A percentile compares a stretch with the other conserved stretches of the same genome.
These are phyloP conservation scores for Limnomonas spitsbergensis DNA, from an alignment of 139 green algal genomes.

Conservation along the genomic window DNA sequence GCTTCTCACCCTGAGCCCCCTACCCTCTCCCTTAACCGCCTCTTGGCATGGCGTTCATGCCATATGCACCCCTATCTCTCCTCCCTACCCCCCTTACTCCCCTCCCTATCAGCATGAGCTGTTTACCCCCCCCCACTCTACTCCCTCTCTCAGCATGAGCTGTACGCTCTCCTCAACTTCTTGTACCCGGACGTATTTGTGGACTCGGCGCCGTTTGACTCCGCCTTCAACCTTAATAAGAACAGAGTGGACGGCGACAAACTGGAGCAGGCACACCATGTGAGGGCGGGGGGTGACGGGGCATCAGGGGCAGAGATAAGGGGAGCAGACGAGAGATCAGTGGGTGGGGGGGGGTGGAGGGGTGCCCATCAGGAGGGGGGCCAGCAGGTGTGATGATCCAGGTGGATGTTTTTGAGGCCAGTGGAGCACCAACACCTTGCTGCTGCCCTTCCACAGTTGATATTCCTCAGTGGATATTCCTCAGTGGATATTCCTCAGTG, in stretches of 20 bases:
- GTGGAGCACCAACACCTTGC: neutral
- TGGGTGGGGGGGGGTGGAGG: neutral
- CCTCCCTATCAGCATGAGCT: neutral
- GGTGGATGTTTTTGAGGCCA: too few relatives aligned
- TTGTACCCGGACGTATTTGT: constrained; percentile 50
- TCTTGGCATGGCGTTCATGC: neutral
- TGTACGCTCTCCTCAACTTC: constrained; percentile 70
- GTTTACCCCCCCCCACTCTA: neutral
- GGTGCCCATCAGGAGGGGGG: neutral
- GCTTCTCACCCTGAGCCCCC: too few relatives aligned
- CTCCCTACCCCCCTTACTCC: neutral
- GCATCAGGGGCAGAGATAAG: too few relatives aligned
- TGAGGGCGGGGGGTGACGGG: too few relatives aligned
- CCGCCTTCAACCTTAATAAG: constrained; percentile 67
- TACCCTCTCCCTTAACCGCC: neutral
- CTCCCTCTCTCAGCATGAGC: constrained; percentile 46
- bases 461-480: too few relatives aligned
- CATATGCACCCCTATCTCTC: neutral
- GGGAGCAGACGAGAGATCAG: too few relatives aligned
- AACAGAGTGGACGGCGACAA: constrained; percentile 47
- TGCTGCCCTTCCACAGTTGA: neutral
- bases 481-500: too few relatives aligned
- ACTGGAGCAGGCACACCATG: constrained; percentile 55
- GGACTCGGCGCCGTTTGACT: constrained; percentile 61
- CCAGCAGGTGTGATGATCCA: neutral